Evolutionary conservation across 2,329 filamentous ascomycete species (phyloP), one percentile per base, ranked within the genome.

Genomic region (Fusarium haematococcum): DNA sequence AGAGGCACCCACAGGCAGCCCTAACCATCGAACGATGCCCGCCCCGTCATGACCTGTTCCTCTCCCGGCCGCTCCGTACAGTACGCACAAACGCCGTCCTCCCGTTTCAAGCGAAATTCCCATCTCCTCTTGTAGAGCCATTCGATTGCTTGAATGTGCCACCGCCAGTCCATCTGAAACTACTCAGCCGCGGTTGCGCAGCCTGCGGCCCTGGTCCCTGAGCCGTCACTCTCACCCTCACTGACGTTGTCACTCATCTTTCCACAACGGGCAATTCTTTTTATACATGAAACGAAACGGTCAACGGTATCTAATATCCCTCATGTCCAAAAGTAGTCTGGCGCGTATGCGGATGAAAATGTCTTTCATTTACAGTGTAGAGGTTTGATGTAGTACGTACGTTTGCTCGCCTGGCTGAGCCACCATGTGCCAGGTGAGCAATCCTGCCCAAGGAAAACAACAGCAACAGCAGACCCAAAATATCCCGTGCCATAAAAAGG

Each of bases 1-100:
- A 52, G 48, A 52, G 48, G 30, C 65, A 72, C 59, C 63, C 57
- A 60, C 63, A 63, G 13, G 18, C 16, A 60, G 69, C 69, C 66
- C 63, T 70, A 73, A 67, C 43, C 23, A 75, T 75, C 73, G 72
- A 75, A 75, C 72, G 63, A 75, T 75, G 63, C 69, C 62, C 11
- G 59, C 50, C 60, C 33, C 67, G 60, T 70, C 52, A 75, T 75
- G 69, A 54, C 63, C 63, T 75, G 73, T 75, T 74, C 61, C 39
- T 25, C 35, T 37, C 58, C 69, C 69, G 69, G 45, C 50, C 65
- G 63, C 71, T 67, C 69, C 72, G 71, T 74, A 65, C 68, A 69
- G 63, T 72, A 65, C 43, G 71, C 60, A 74, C 65, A 72, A 63
- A 57, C 62, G 14, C 52, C 41, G n/a, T 25, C 9, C 48, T 25